Base-by-base conservation (phyloP, 139 green algal genomes). In the Tetraselmis striata region DNA sequence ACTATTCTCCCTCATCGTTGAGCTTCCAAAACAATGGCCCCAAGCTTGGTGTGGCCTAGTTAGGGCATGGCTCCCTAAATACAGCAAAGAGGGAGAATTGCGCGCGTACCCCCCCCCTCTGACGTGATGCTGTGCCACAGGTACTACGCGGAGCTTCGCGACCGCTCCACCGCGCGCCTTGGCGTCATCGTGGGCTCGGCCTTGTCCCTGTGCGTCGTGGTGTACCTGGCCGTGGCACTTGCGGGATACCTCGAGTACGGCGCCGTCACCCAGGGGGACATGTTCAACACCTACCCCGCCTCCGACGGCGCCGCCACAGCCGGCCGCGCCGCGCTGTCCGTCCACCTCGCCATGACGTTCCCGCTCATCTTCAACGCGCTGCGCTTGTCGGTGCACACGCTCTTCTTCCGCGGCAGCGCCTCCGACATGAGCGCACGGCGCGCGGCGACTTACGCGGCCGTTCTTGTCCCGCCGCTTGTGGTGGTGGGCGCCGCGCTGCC, bases 61-160 rank as follows among this genome's bases (percentile, higher is more conserved):
- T n/a, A n/a, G n/a, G n/a, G n/a, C n/a, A n/a, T n/a, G n/a, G n/a
- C n/a, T n/a, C n/a, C n/a, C n/a, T n/a, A n/a, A n/a, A n/a, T n/a
- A n/a, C n/a, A n/a, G n/a, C n/a, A n/a, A n/a, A n/a, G n/a, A n/a
- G n/a, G n/a, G n/a, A n/a, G n/a, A n/a, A n/a, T n/a, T n/a, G n/a
- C n/a, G n/a, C n/a, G n/a, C n/a, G n/a, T n/a, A n/a, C n/a, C n/a
- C n/a, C n/a, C n/a, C n/a, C n/a, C n/a, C n/a, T n/a, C n/a, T n/a
- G n/a, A n/a, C n/a, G n/a, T n/a, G n/a, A n/a, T n/a, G n/a, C n/a
- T n/a, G n/a, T n/a, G n/a, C n/a, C n/a, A n/a, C 76, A 79, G 76
- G 76, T 79, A 79, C 76, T 79, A 79, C 76, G 29, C 18, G 76
- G 76, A 79, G 76, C 29, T 79, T 31, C 29, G 29, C 5, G 76